Percentiles rank a stretch among this genome's conserved stretches.
Evolutionary conservation across 177 flowering plant genomes (phyloP).

Genomic region (Vitis hybrid): DNA sequence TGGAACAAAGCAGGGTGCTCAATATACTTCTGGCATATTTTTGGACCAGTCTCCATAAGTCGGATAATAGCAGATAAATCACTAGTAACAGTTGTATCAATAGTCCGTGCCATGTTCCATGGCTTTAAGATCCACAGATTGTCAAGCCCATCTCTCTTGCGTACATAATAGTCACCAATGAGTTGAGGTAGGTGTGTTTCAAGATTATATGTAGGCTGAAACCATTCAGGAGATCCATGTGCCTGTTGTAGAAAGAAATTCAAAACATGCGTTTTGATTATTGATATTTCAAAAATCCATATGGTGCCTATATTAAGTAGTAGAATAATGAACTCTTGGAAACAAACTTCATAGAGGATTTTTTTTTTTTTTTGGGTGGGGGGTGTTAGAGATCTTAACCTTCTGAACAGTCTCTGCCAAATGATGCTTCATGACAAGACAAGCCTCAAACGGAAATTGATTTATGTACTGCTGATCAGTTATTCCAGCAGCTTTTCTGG

Average conservation of each 20-base stretch:
- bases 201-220: conserved; percentile 93
- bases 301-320: background rate
- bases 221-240: conserved; percentile 79
- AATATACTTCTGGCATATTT: conserved; percentile 97
- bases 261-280: background rate
- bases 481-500: conserved; percentile 68
- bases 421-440: conserved; percentile 99
- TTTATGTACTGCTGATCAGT: conserved; percentile 77
- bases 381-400: conserved; percentile 36
- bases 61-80: conserved; percentile 90
- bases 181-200: conserved; percentile 82
- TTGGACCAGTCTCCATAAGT: conserved; percentile 99
- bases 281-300: background rate
- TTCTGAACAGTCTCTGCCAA: conserved; percentile 88
- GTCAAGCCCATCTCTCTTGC: conserved; percentile 69
- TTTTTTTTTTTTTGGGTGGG: no score
- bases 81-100: conserved; percentile 87
- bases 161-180: conserved; percentile 76
- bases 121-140: conserved; percentile 98
- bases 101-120: conserved; percentile 99
- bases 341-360: background rate
- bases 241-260: conserved; percentile 48
- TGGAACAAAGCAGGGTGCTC: conserved; percentile 86
- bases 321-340: no score
- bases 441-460: conserved; percentile 97